These are phyloP conservation scores for Nematodospora valgi DNA, from an alignment of 805 yeast species.

Conservation along the genomic window DNA sequence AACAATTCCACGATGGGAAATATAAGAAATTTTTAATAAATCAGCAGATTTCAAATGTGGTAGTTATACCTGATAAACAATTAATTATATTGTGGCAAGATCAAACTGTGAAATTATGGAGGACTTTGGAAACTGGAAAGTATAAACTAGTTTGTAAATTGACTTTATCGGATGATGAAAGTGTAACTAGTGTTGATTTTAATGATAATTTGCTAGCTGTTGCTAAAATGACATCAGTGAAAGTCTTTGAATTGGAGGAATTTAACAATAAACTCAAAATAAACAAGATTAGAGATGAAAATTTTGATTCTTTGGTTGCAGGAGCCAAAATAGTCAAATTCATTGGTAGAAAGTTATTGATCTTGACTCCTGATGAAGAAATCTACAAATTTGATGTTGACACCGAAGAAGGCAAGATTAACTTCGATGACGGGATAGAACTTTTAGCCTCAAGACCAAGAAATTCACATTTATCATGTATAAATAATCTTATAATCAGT, in stretches of 20 bases:
- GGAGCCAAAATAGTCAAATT: constrained; percentile 61
- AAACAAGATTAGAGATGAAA: constrained; percentile 47
- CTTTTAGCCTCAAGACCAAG: constrained; percentile 17
- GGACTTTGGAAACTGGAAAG: constrained; percentile 37
- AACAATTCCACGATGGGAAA: constrained; percentile 67
- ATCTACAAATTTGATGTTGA: constrained; percentile 39
- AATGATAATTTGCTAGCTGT: constrained; percentile 66
- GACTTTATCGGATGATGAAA: constrained; percentile 70
- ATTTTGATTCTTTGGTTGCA: constrained; percentile 35
- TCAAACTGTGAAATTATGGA: constrained; percentile 80
- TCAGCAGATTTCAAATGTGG: constrained; percentile 53
- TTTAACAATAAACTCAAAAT: constrained; percentile 43
- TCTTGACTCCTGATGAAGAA: constrained; percentile 63
- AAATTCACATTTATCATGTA: constrained; percentile 42
- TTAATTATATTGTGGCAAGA: constrained; percentile 77
- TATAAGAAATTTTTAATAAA: constrained; percentile 66
- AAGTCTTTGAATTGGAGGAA: constrained; percentile 60
- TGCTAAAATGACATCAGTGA: constrained; percentile 64
- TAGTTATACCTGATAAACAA: constrained; percentile 45
- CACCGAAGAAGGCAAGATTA: constrained; percentile 28
- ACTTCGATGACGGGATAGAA: constrained; percentile 44
- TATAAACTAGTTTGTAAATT: constrained; percentile 65
- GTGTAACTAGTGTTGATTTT: constrained; percentile 64
- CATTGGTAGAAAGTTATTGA: constrained; percentile 43
- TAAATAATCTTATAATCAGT: constrained; percentile 51